Percentiles rank a stretch among this genome's conserved stretches.
These are phyloP conservation scores for Penicillium argentinense DNA, from an alignment of 495 filamentous ascomycete genomes.

Conservation along the genomic window DNA sequence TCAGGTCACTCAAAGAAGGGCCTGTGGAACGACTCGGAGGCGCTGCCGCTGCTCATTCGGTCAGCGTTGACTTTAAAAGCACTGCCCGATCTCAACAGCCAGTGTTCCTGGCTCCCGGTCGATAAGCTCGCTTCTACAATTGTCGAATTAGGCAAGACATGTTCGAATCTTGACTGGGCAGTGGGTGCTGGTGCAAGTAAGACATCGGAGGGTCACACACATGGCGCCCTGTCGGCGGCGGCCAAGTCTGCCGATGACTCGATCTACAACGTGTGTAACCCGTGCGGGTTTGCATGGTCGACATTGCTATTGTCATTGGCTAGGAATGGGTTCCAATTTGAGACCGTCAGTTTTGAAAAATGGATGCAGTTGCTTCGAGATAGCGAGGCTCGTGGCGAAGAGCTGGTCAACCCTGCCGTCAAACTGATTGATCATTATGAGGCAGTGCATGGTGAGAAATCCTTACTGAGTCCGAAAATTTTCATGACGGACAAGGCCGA, in stretches of 20 bases:
- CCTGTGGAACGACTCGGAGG: slow-evolving; percentile 61
- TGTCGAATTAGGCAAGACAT: slow-evolving; percentile 44
- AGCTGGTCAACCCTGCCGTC: slow-evolving; percentile 54
- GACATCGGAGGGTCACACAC: no score
- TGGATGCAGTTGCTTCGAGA: slow-evolving; percentile 51
- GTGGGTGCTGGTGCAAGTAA: no score
- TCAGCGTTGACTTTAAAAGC: slow-evolving; percentile 48
- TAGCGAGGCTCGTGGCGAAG: slow-evolving; percentile 45
- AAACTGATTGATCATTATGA: slow-evolving; percentile 60
- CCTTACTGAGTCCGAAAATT: slow-evolving; percentile 5
- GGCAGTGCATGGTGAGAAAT: slow-evolving; percentile 24
- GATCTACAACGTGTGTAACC: slow-evolving; percentile 56
- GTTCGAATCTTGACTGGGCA: slow-evolving; percentile 15
- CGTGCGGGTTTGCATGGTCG: slow-evolving; percentile 51
- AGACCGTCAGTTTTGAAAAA: slow-evolving; percentile 39
- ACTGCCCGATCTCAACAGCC: slow-evolving; percentile 46
- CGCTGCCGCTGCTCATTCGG: slow-evolving; percentile 55
- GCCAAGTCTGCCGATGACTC: slow-evolving; percentile 25
- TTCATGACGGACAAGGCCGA: slow-evolving; percentile 39
- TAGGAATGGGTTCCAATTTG: slow-evolving; percentile 45
- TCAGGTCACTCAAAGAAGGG: slow-evolving; percentile 53
- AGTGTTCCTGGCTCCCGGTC: slow-evolving; percentile 57
- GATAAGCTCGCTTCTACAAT: slow-evolving; percentile 51
- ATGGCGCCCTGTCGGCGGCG: background rate
- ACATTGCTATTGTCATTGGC: slow-evolving; percentile 48